Evolutionary conservation across 768 basidiomycete species (phyloP).

Genomic region (Ephemerocybe angulata): DNA sequence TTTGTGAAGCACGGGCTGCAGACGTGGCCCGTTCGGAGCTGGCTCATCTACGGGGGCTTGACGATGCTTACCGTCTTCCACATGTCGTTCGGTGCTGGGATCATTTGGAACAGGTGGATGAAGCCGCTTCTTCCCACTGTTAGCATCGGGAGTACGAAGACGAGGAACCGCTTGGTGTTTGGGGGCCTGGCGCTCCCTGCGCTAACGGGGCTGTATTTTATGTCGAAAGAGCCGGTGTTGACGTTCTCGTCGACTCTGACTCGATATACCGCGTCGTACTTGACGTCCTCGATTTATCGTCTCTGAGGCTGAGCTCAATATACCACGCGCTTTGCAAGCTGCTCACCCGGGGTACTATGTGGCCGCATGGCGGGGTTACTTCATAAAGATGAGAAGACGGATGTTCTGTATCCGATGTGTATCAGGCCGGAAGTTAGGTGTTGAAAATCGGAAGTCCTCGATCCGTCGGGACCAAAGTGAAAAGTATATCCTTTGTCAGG

Average conservation of each 20-base stretch:
- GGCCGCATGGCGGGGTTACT: no score
- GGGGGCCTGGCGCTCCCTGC: constrained; percentile 46
- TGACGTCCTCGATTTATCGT: constrained; percentile 44
- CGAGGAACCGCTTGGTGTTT: constrained; percentile 24
- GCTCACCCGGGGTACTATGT: no score
- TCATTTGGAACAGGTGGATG: constrained; percentile 53
- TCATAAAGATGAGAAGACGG: no score
- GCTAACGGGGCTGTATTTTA: constrained; percentile 48
- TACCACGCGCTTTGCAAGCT: no score
- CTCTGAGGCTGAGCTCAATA: no score
- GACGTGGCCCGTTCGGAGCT: constrained; percentile 59
- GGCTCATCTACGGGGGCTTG: constrained; percentile 61
- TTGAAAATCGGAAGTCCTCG: no score
- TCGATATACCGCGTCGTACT: constrained; percentile 52
- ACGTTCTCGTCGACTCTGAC: constrained; percentile 46
- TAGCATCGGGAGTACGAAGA: constrained; percentile 14
- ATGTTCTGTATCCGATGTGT: no score
- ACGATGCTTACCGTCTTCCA: constrained; percentile 57
- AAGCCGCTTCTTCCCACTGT: constrained; percentile 20
- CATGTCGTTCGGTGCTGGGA: constrained; percentile 52
- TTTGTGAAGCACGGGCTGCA: constrained; percentile 73
- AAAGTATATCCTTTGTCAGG: no score
- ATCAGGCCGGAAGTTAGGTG: no score
- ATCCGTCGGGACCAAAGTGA: no score
- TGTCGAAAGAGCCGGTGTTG: constrained; percentile 58